Evolutionary conservation across 129 eudicot genomes (phyloP), one percentile per base, ranked within the genome.

Genomic region (Chrysanthemum seticuspe): DNA sequence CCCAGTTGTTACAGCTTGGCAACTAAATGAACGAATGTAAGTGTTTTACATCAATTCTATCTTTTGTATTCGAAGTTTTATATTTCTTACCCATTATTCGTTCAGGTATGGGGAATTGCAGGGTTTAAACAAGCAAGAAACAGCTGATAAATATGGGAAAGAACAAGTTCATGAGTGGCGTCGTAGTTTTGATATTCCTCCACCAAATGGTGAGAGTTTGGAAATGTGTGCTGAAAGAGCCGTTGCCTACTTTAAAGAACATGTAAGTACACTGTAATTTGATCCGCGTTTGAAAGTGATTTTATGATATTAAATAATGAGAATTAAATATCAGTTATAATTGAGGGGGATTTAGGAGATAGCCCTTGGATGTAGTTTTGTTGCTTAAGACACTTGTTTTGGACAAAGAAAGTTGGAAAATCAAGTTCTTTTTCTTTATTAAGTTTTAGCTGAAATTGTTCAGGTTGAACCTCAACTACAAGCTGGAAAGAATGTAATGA

Each of bases 141-240:
- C 97, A 9, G 96, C 97, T 1, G 97, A 93, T 76, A 89, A 87
- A 81, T 93, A 84, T 67, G 98, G 98, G 51, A 84, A 84, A 69
- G 98, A 93, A 40, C 84, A 92, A 80, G 98, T 93, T 64, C 98
- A 93, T 52, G 98, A 78, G 77, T 93, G 98, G 98, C 84, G 98
- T 13, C 97, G 98, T 77, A 93, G 98, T 85, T 93, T 82, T 72
- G 98, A 92, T 71, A 92, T 82, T 15, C 98, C 98, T 74, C 98
- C 98, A 62, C 98, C 98, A 56, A 89, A 89, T 68, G 98, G 98
- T 2, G 98, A 92, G 82, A 92, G 98, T 78, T 82, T 92, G 82
- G 98, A 92, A 79, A 93, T 93, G 98, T 93, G 98, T 74, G 98
- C 97, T 62, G 90, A 93, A 75, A 87, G 98, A 83, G 98, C 98